Evolutionary conservation across 768 basidiomycete species (phyloP), one percentile per base, ranked within the genome.

Genomic region (Hemileccinum impolitum): DNA sequence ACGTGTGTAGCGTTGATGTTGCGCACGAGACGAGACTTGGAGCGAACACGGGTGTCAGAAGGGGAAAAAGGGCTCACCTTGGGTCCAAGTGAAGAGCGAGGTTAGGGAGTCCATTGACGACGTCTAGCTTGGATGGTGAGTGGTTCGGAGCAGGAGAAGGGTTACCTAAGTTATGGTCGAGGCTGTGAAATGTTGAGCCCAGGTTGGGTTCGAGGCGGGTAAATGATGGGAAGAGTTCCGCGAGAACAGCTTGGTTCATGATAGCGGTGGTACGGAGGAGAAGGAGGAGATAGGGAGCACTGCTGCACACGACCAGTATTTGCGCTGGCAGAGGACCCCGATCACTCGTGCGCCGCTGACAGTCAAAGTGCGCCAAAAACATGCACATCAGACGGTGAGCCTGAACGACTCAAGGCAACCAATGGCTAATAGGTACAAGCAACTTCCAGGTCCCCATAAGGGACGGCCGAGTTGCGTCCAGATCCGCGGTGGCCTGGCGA

Each of bases 61-160:
- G 50, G 53, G 50, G 52, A 59, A 59, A 63, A 48, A 37, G 47
- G 58, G 57, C 86, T 82, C 71, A 90, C 90, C 82, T 86, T 39
- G 87, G 78, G 55, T 87, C 78, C 46, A 92, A 66, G 55, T 66
- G 75, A 12, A 75, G 59, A 37, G 72, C 68, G 28, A 75, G 75
- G 66, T 90, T 84, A 26, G 72, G 75, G 52, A 91, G 59, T 11
- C 82, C 84, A 46, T 87, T 80, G 52, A 78, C 76, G 17, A 70
- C 70, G 17, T 79, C 74, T 28, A 74, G 72, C 52, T 78, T 73
- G 21, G 62, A 59, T 14, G 72, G 65, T 26, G 58, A 65, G 19
- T 72, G 68, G 30, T 68, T 57, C n/a, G 70, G 60, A 34, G 66
- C 49, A 72, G 8, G 28, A 8, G 11, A 30, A 30, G 28, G 9